A percentile compares a stretch with the other conserved stretches of the same genome.
These are phyloP conservation scores for Dendrocalamus latiflorus DNA, from an alignment of 202 grass and related monocot species.

Conservation along the genomic window DNA sequence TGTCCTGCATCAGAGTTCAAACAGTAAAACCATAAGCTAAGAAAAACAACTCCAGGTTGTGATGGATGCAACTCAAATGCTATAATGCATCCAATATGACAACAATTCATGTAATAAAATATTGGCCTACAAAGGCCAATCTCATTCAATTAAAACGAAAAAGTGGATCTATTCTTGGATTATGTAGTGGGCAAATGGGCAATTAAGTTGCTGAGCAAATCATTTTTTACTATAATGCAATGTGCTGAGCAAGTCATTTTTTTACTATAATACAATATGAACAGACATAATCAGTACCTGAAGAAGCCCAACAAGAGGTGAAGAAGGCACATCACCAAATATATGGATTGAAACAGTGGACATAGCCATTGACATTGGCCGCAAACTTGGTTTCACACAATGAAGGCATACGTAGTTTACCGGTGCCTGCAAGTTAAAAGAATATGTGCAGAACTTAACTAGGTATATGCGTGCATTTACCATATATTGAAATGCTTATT, in stretches of 20 bases:
- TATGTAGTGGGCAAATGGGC: not conserved
- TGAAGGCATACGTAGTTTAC: slow-evolving; percentile 95
- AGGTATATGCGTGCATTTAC: not conserved
- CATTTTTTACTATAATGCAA: not conserved
- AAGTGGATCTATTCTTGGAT: not conserved
- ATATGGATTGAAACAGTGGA: slow-evolving; percentile 98
- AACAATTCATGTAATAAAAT: not conserved
- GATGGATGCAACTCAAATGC: not conserved
- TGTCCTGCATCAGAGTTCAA: slow-evolving; percentile 60
- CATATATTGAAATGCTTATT: slow-evolving; percentile 15
- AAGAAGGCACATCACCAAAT: slow-evolving; percentile 98
- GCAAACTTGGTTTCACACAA: slow-evolving; percentile 70
- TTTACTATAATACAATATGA: too few species aligned
- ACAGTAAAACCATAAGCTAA: slow-evolving; percentile 24
- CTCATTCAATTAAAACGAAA: slow-evolving; percentile 2
- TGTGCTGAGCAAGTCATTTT: too few species aligned
- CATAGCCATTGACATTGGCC: slow-evolving; percentile 86
- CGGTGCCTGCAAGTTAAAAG: slow-evolving; percentile 64
- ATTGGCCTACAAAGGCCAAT: not conserved
- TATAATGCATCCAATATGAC: not conserved
- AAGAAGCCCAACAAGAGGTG: slow-evolving; percentile 88
- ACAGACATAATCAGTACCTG: slow-evolving; percentile 50
- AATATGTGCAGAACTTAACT: not conserved
- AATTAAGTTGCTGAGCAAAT: not conserved
- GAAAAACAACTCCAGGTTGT: not conserved